Evolutionary conservation across 768 basidiomycete genomes (phyloP).

Genomic region (Suillus fuscotomentosus): DNA sequence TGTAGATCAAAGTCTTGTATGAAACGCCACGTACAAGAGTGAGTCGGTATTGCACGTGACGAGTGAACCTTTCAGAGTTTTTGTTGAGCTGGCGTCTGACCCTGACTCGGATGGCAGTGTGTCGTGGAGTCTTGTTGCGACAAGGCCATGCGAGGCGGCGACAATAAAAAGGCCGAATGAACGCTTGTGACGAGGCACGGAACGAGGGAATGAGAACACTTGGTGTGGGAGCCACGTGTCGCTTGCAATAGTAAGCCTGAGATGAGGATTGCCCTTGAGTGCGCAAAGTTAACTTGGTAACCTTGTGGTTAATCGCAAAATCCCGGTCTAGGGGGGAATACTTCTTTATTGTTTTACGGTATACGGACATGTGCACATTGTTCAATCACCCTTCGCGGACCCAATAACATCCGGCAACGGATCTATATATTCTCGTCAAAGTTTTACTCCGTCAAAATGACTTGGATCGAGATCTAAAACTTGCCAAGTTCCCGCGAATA

Average conservation of each 20-base stretch:
- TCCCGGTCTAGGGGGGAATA: slow-evolving; percentile 12
- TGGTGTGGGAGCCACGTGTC: slow-evolving; percentile 19
- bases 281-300: too few species aligned
- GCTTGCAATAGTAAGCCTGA: slow-evolving; percentile 24
- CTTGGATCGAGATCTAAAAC: slow-evolving; percentile 17
- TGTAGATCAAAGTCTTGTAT: too few species aligned
- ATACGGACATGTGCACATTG: neutral
- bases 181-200: neutral
- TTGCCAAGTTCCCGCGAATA: slow-evolving; percentile 33
- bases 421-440: slow-evolving; percentile 31
- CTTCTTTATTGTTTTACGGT: slow-evolving; percentile 16
- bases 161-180: neutral
- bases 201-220: neutral
- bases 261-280: neutral
- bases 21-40: too few species aligned
- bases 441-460: slow-evolving; percentile 26
- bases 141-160: neutral
- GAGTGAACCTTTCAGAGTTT: neutral
- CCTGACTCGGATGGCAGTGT: neutral
- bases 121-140: neutral
- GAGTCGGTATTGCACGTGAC: neutral
- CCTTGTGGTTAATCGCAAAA: slow-evolving; percentile 11
- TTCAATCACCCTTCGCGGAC: slow-evolving; percentile 5
- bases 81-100: neutral
- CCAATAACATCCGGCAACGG: slow-evolving; percentile 19